Evolutionary conservation across 495 filamentous ascomycete genomes (phyloP).

Genomic region (Hypoxylon fragiforme): DNA sequence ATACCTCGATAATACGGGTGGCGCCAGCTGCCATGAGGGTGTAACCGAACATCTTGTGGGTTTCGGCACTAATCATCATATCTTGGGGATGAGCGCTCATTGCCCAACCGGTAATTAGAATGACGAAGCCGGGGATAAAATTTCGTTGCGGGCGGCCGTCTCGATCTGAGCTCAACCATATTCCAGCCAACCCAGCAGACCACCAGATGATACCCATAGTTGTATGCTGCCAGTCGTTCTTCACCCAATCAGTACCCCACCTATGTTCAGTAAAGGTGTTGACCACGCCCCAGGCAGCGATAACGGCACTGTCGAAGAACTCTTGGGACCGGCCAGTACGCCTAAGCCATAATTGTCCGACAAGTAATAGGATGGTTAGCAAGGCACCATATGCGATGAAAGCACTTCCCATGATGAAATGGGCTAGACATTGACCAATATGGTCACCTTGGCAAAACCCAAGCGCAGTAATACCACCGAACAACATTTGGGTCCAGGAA

Average conservation of each 20-base stretch:
- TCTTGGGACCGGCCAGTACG: constrained; percentile 89
- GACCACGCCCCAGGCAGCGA: constrained; percentile 91
- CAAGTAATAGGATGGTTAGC: constrained; percentile 81
- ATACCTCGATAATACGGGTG: constrained; percentile 85
- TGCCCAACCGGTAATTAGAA: constrained; percentile 90
- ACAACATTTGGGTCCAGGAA: constrained; percentile 93
- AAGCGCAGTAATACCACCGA: constrained; percentile 89
- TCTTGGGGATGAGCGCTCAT: constrained; percentile 89
- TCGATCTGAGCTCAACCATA: constrained; percentile 85
- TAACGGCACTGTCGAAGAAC: constrained; percentile 92
- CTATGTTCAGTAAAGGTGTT: constrained; percentile 98
- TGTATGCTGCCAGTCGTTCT: constrained; percentile 95
- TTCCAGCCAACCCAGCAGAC: constrained; percentile 85
- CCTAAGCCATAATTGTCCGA: constrained; percentile 85
- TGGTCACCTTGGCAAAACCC: constrained; percentile 96
- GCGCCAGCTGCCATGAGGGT: constrained; percentile 89
- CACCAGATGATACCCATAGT: constrained; percentile 98
- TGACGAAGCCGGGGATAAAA: constrained; percentile 86
- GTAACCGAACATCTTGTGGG: constrained; percentile 92
- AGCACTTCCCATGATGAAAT: constrained; percentile 98
- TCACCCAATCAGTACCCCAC: constrained; percentile 89
- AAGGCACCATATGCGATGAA: constrained; percentile 94
- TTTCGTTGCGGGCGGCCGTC: constrained; percentile 89
- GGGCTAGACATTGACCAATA: constrained; percentile 88
- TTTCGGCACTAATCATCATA: constrained; percentile 80